Evolutionary conservation across 2,329 filamentous ascomycete species (phyloP), one percentile per base, ranked within the genome.

Genomic region (Periglandula ipomoeae): DNA sequence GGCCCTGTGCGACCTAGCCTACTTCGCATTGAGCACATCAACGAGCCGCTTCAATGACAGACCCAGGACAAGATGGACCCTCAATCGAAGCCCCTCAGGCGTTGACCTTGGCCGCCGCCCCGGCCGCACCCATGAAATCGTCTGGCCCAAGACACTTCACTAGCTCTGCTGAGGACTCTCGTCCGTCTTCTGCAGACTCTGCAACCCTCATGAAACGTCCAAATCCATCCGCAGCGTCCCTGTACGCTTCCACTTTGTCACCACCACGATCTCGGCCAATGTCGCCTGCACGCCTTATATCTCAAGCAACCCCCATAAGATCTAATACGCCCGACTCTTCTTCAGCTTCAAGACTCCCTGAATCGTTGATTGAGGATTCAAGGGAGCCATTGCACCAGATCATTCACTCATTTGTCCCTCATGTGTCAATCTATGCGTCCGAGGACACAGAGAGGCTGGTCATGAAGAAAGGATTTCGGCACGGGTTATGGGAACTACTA

Each of bases 361-460:
- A 73, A 34, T 65, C 61, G 35, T 65, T 65, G 1, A 69, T 66
- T 10, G 70, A 73, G 39, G 70, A 65, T 50, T 73, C 74, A 1
- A 69, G 71, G 10, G 78, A 82, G 50, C 78, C 79, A 27, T 65
- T 81, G 20, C 76, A 75, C 54, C 70, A 95, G 44, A 84, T 97
- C 39, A 73, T 94, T 47, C 84, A 84, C 51, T 85, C 89, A 2
- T 95, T 95, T 63, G 87, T 91, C 13, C 94, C 93, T 1, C 87
- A 93, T 54, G 81, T 98, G 41, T 87, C 87, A 6, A 80, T 98
- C 24, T 85, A 90, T 57, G 81, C 89, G n/a, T 95, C 91, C 13
- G 71, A 78, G 15, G 91, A 97, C 61, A 93, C 89, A 1, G 86
- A 96, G 61, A 78, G 84, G 50, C 69, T 98, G 50, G 76, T 89